Percentiles rank a stretch among this genome's conserved stretches.
Conservation (phyloP, 768 basidiomycete species). For the Termitomyces titanicus region DNA sequence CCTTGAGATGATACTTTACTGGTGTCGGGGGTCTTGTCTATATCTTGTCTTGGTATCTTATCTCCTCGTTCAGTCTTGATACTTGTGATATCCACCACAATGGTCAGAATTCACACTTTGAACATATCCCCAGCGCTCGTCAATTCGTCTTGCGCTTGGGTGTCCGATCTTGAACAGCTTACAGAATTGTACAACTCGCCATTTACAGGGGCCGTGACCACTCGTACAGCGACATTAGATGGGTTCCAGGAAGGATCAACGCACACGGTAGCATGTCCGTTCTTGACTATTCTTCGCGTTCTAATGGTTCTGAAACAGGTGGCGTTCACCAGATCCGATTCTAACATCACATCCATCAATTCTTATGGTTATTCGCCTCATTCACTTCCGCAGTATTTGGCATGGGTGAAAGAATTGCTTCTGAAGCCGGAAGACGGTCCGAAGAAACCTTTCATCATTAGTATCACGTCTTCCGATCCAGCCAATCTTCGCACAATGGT, state of each 20-base stretch:
- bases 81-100: too few species aligned
- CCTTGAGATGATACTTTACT: slow-evolving; percentile 1
- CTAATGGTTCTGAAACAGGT: slow-evolving; percentile 38
- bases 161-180: slow-evolving; percentile 64
- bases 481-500: slow-evolving; percentile 53
- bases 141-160: slow-evolving; percentile 83
- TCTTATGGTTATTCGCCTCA: slow-evolving; percentile 87
- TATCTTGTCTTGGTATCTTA: slow-evolving; percentile 13
- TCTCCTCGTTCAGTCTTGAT: neutral
- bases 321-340: slow-evolving; percentile 45
- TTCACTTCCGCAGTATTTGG: slow-evolving; percentile 61
- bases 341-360: slow-evolving; percentile 63
- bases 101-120: slow-evolving; percentile 59
- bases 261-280: slow-evolving; percentile 49
- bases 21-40: slow-evolving; percentile 16
- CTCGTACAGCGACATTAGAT: slow-evolving; percentile 66
- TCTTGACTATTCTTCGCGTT: slow-evolving; percentile 1
- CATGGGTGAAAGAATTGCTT: slow-evolving; percentile 54
- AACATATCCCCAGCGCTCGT: slow-evolving; percentile 61
- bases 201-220: slow-evolving; percentile 76
- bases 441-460: slow-evolving; percentile 67
- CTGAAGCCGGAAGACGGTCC: slow-evolving; percentile 21
- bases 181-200: slow-evolving; percentile 60
- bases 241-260: slow-evolving; percentile 67
- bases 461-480: slow-evolving; percentile 64